A percentile compares a stretch with the other conserved stretches of the same genome.
phyloP scores from a whole-genome alignment of 129 eudicot genomes.

The Ambrosia trifida region DNA sequence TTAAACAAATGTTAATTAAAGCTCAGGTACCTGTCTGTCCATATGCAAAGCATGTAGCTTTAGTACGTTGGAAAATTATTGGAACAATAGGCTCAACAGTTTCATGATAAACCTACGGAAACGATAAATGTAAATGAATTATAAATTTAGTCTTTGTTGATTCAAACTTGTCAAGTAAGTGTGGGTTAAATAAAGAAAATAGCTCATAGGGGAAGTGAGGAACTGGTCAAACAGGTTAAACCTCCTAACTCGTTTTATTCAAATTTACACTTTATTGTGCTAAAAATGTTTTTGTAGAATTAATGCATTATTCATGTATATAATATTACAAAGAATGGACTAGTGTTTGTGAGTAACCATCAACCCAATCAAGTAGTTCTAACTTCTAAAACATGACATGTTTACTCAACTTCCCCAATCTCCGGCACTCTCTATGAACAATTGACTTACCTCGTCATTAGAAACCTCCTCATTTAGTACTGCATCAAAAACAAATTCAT shows the following conservation, averaged over 20 bases:
- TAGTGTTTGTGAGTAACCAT: background rate
- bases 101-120: constrained; percentile 75
- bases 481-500: constrained; percentile 97
- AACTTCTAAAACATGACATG: background rate
- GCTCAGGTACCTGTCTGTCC: constrained; percentile 83
- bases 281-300: background rate
- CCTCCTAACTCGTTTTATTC: background rate
- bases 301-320: background rate
- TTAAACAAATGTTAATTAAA: background rate
- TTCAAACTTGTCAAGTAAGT: background rate
- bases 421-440: background rate
- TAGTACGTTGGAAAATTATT: constrained; percentile 91
- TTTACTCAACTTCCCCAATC: background rate
- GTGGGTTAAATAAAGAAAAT: background rate
- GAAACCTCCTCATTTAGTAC: constrained; percentile 95
- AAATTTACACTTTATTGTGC: background rate
- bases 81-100: constrained; percentile 99
- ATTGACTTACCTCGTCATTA: constrained; percentile 76
- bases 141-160: background rate
- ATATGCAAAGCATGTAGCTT: constrained; percentile 98
- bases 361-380: background rate
- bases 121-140: background rate
- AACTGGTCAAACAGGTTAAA: background rate
- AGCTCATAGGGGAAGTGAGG: background rate
- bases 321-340: background rate